Base-by-base conservation (phyloP, 2,329 filamentous ascomycete species). In the Trichoderma asperellum region DNA sequence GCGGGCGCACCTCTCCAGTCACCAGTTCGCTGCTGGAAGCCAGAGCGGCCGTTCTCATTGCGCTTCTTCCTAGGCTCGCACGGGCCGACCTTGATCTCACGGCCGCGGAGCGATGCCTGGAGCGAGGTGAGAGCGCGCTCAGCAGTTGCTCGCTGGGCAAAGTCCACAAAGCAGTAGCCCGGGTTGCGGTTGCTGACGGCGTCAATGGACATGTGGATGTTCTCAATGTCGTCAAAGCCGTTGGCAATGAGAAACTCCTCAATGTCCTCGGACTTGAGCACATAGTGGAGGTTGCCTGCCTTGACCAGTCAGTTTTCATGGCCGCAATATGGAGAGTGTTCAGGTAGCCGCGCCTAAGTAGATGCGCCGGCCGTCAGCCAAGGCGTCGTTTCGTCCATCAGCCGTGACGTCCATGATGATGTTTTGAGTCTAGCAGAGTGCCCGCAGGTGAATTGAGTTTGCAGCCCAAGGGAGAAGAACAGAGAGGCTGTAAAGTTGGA, bases 111-210 rank as follows among this genome's bases (percentile, higher is more conserved):
- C 14, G 83, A 79, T 24, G 81, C 81, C 21, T 85, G 85, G 68
- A 92, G 80, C 14, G 84, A 81, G n/a, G 78, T 75, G 76, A 92
- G 87, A 77, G 73, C 73, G 1, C 71, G 70, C 5, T 86, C 82
- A 3, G 90, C 90, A 35, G 87, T 81, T 34, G 87, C 86, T 57
- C 83, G 83, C 58, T 82, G 84, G 57, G 79, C 78, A 69, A 93
- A 87, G 74, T 93, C 90, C 57, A 92, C 87, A 73, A 93, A 93
- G 80, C 90, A 93, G 80, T 92, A 92, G 47, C 89, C 90, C 0
- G 90, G 90, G 76, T 92, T 93, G 56, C 90, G 84, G 52, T 85
- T 87, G 35, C 86, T 90, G 77, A 91, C 87, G 1, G 89, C 86
- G 74, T 93, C 90, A 65, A 91, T 84, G 0, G 89, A 89, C 73